A percentile compares a stretch with the other conserved stretches of the same genome.
These are phyloP conservation scores for Macaranga tanarius DNA, from an alignment of 441 rosid genomes.

Conservation along the genomic window DNA sequence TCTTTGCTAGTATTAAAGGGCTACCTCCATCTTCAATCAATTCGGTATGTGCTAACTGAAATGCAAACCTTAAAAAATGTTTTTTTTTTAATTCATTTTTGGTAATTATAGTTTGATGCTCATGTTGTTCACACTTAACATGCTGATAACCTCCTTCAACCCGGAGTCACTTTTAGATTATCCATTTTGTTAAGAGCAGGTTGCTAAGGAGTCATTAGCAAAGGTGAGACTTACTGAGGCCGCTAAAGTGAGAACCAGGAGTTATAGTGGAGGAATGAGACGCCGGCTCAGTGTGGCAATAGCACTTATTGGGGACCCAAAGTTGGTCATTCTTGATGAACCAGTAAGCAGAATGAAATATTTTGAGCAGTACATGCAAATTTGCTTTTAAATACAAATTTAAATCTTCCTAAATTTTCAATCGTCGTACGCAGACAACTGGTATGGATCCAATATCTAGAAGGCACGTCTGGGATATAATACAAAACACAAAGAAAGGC, in stretches of 20 bases:
- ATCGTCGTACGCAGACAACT: slow-evolving; percentile 52
- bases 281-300: slow-evolving; percentile 92
- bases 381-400: not conserved
- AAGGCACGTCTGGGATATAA: slow-evolving; percentile 94
- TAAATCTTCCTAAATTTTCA: slow-evolving; percentile 15
- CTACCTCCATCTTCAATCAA: slow-evolving; percentile 58
- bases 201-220: slow-evolving; percentile 59
- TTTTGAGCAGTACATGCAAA: not conserved
- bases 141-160: slow-evolving; percentile 4
- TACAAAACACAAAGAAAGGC: slow-evolving; percentile 77
- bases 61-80: slow-evolving; percentile 1
- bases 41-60: slow-evolving; percentile 40
- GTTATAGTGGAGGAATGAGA: slow-evolving; percentile 97
- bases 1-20: slow-evolving; percentile 87
- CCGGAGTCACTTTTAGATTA: not conserved
- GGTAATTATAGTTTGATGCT: not conserved
- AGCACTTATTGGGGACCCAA: slow-evolving; percentile 87
- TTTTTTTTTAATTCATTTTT: not conserved
- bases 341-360: slow-evolving; percentile 47
- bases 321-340: slow-evolving; percentile 84
- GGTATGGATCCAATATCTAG: slow-evolving; percentile 95
- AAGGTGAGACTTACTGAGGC: slow-evolving; percentile 71
- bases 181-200: slow-evolving; percentile 38
- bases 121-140: not conserved
- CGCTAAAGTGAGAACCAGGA: slow-evolving; percentile 74